These are phyloP conservation scores for Fistulinella staudtii DNA, from an alignment of 1,284 basidiomycete species.

Conservation along the genomic window DNA sequence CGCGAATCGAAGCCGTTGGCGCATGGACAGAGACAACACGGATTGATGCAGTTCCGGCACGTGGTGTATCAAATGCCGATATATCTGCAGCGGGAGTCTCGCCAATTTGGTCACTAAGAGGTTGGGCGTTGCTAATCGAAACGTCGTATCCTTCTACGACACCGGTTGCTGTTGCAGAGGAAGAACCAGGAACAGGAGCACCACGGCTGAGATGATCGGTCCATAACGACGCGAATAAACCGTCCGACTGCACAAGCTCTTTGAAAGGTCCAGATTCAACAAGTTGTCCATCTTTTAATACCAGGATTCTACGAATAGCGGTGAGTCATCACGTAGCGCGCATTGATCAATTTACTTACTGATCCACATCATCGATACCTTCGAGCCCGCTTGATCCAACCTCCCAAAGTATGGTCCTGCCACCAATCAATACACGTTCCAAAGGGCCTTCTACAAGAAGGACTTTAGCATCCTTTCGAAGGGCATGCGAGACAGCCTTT, in stretches of 20 bases:
- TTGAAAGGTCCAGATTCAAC: conserved; percentile 74
- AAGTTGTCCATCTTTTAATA: conserved; percentile 78
- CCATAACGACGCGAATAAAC: conserved; percentile 81
- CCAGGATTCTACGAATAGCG: conserved; percentile 57
- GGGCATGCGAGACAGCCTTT: conserved; percentile 82
- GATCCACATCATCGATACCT: conserved; percentile 37
- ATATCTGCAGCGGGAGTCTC: conserved; percentile 11
- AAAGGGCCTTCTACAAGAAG: conserved; percentile 76
- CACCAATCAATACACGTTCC: conserved; percentile 66
- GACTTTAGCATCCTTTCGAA: conserved; percentile 83
- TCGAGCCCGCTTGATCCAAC: conserved; percentile 63
- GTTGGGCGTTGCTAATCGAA: conserved; percentile 15
- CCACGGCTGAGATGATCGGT: conserved; percentile 61
- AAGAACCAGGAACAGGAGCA: conserved; percentile 29
- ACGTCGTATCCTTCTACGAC: conserved; percentile 25
- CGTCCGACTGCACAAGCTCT: conserved; percentile 65
- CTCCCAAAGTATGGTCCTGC: conserved; percentile 72
- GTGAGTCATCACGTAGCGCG: neutral
- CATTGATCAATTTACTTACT: conserved; percentile 49
- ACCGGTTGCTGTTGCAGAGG: conserved; percentile 15
- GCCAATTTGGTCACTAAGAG: conserved; percentile 4
- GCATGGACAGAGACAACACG: conserved; percentile 17
- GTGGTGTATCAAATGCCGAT: conserved; percentile 18
- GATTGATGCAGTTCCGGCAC: conserved; percentile 15
- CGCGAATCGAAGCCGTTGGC: conserved; percentile 18